A percentile compares a stretch with the other conserved stretches of the same genome.
These are phyloP conservation scores for Strigomonas galati DNA, from an alignment of 208 protist genomes.

Conservation along the genomic window DNA sequence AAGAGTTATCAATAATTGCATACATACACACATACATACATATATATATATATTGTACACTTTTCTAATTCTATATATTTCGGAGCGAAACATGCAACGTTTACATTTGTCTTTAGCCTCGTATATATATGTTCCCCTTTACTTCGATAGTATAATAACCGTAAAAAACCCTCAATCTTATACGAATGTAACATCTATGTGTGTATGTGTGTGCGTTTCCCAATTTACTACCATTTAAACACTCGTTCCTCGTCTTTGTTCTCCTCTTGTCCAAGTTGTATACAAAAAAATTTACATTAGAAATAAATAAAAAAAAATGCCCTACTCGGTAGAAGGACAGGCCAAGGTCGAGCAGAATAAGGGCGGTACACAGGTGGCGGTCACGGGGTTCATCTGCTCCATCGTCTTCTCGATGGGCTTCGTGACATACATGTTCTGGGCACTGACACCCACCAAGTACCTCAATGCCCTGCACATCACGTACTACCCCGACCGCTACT, in stretches of 20 bases:
- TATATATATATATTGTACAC: too few species aligned
- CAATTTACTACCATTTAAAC: slow-evolving; percentile 6
- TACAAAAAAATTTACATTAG: neutral
- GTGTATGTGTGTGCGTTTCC: neutral
- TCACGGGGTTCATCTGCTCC: slow-evolving; percentile 87
- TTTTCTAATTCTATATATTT: too few species aligned
- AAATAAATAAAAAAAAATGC: slow-evolving; percentile 5
- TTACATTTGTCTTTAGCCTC: too few species aligned
- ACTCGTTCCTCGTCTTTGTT: neutral
- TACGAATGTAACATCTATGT: too few species aligned
- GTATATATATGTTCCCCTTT: too few species aligned
- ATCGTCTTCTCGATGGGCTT: slow-evolving; percentile 53
- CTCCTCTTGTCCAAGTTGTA: too few species aligned
- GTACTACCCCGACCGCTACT: slow-evolving; percentile 92
- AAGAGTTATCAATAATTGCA: neutral
- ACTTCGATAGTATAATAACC: too few species aligned
- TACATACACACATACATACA: too few species aligned
- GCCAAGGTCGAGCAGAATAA: neutral
- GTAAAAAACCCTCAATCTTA: too few species aligned
- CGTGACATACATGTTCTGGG: slow-evolving; percentile 76
- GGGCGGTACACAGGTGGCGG: slow-evolving; percentile 34
- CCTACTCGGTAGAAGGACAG: neutral
- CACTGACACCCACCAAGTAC: slow-evolving; percentile 48
- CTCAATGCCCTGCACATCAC: slow-evolving; percentile 64
- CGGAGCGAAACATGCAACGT: too few species aligned